Evolutionary conservation across 768 basidiomycete genomes (phyloP), one percentile per base, ranked within the genome.

Genomic region (Mycena latifolia): DNA sequence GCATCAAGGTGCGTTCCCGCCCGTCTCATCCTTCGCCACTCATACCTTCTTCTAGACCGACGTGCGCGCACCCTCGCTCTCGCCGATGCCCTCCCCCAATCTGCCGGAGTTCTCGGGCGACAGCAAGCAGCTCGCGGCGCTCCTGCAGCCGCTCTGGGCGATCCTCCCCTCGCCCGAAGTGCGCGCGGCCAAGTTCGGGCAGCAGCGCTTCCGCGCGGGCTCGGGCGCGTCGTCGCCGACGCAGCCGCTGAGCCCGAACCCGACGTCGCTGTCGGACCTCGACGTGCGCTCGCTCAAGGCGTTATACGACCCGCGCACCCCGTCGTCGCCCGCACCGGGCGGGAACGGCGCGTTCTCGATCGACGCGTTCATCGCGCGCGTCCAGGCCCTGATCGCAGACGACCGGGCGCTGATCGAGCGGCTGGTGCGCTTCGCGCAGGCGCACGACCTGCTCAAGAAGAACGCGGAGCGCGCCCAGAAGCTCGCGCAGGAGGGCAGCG

Each of bases 391-490:
- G 61, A 83, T 98, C 56, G 82, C 86, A 35, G 97, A 98, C 76
- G 94, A 96, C 71, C 87, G 89, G 27, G 84, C 92, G 22, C 78
- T 98, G 65, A 94, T 96, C 66, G 92, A 95, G 77, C 86, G 95
- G 33, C 80, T 96, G 41, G 81, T 94, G 55, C 88, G 94, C 27
- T 92, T 95, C 71, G 95, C 93, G 2, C 91, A 94, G 77, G 93
- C 95, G 54, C 92, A 96, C 64, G 95, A 97, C 69, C 74, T 96
- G 69, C 84, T 97, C 66, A 97, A 95, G 85, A 92, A 91, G 80
- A 96, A 95, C 73, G 94, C 95, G 22, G 94, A 95, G 73, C 84
- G 94, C 53, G 95, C 94, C 24, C 92, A 96, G 82, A 95, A 94
- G 77, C 84, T 97, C 29, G 93, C 94, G 5, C 90, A 92, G 76